Base-by-base conservation (phyloP, 2,329 filamentous ascomycete species). In the Ustilaginoidea virens region DNA sequence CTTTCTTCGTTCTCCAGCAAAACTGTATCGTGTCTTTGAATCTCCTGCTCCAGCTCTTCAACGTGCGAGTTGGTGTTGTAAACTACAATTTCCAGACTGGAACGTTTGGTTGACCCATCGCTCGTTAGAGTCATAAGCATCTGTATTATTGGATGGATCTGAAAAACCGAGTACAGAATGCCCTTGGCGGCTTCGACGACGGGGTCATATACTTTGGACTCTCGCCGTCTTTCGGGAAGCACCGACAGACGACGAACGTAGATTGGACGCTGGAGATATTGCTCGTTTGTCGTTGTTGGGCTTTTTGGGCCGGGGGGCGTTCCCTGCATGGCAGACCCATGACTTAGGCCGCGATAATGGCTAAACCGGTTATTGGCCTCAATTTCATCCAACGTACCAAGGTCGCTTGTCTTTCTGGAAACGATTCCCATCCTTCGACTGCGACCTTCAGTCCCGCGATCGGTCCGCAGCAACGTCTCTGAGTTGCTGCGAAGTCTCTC, bases 1-100 rank as follows among this genome's bases (percentile, higher is more conserved):
- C 57, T 53, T 23, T 60, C 59, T 7, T 68, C 66, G 15, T 58
- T 56, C 11, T 65, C 64, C 15, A 36, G 30, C 0, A 59, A 52
- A 5, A 60, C 53, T 12, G 52, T 51, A 29, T 74, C 69, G 33
- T 74, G 69, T 35, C 63, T 68, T 42, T 74, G 67, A 13, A 78
- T 70, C 40, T 75, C 70, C 35, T 68, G 63, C 41, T 77, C 72
- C 6, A 77, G 52, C 41, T 76, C 68, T 44, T 74, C 68, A 3
- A 78, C 70, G 35, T 77, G 73, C 1, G 64, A 69, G 34, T 70
- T 73, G 8, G 72, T 75, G 44, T 75, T 75, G 49, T 75, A 77
- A 35, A 77, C 72, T 17, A 77, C 69, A 32, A 73, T 66, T 41
- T 77, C 72, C 8, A 78, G 61, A 37, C 70, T 75, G 4, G 71